A percentile compares a stretch with the other conserved stretches of the same genome.
Evolutionary conservation across 2,329 filamentous ascomycete species (phyloP).

Genomic region (Botrytis tulipae): DNA sequence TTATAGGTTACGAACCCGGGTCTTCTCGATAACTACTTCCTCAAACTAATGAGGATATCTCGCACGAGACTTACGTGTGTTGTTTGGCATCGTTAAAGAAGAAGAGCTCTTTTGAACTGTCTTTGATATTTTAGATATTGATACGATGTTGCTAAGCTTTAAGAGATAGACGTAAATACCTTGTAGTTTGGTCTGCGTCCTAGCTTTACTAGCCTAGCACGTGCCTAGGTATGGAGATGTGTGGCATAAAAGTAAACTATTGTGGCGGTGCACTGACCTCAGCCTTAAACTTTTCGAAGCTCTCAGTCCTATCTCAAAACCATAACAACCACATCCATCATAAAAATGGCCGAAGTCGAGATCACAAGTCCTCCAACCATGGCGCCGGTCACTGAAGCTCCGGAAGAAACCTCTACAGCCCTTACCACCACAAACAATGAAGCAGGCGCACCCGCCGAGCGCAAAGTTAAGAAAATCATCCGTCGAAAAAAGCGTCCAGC

Average conservation of each 20-base stretch:
- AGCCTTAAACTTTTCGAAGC: slow-evolving; percentile 22
- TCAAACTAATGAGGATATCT: background rate
- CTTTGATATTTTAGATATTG: background rate
- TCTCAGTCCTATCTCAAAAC: background rate
- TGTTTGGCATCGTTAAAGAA: background rate
- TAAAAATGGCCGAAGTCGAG: slow-evolving; percentile 35
- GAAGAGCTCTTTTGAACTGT: no score
- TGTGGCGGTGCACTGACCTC: slow-evolving; percentile 16
- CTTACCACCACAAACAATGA: slow-evolving; percentile 35
- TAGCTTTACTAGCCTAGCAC: background rate
- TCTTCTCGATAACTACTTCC: no score
- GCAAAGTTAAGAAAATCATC: slow-evolving; percentile 85
- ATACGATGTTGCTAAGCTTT: background rate
- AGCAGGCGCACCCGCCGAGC: slow-evolving; percentile 33
- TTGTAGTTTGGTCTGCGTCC: background rate
- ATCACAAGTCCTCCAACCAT: slow-evolving; percentile 29
- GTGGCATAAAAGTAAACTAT: background rate
- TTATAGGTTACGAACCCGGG: background rate
- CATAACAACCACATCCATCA: slow-evolving; percentile 19
- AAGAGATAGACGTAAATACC: background rate
- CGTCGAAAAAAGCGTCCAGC: slow-evolving; percentile 88
- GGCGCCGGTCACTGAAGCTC: slow-evolving; percentile 22
- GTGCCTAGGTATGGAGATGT: background rate
- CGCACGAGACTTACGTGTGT: no score
- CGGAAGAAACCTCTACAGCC: slow-evolving; percentile 28